These are phyloP conservation scores for Orbilia javanica DNA, from an alignment of 2,329 filamentous ascomycete species.

Conservation along the genomic window DNA sequence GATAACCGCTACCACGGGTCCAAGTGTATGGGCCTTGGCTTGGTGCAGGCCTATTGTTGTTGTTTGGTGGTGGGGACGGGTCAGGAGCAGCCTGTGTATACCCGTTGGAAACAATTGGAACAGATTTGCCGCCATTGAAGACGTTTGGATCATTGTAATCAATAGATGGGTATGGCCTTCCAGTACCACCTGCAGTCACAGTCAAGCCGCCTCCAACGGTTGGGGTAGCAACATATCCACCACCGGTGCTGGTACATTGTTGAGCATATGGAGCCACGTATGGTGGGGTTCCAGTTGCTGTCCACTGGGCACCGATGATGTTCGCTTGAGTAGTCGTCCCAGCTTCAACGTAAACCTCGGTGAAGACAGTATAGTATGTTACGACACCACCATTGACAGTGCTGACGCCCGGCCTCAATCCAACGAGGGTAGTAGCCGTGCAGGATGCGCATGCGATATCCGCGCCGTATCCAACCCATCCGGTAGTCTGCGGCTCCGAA, in stretches of 20 bases:
- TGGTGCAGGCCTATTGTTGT: background rate
- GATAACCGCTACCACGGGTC: slow-evolving; percentile 37
- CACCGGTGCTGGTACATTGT: slow-evolving; percentile 25
- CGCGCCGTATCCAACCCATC: slow-evolving; percentile 49
- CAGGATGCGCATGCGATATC: slow-evolving; percentile 51
- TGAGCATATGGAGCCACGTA: slow-evolving; percentile 48
- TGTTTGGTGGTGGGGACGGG: background rate
- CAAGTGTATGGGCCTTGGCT: slow-evolving; percentile 30
- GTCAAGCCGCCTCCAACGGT: slow-evolving; percentile 20
- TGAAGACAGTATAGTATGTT: slow-evolving; percentile 55
- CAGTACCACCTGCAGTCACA: background rate
- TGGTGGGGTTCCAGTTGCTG: slow-evolving; percentile 20
- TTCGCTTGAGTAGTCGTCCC: slow-evolving; percentile 37
- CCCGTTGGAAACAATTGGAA: slow-evolving; percentile 38
- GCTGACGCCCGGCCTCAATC: slow-evolving; percentile 10
- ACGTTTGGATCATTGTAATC: slow-evolving; percentile 46
- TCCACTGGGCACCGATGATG: slow-evolving; percentile 29
- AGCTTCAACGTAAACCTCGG: slow-evolving; percentile 44
- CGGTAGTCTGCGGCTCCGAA: slow-evolving; percentile 45
- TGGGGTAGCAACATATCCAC: background rate
- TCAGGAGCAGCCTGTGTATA: slow-evolving; percentile 16
- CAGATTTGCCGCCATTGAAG: slow-evolving; percentile 41
- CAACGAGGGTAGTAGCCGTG: slow-evolving; percentile 52
- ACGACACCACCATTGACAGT: slow-evolving; percentile 9
- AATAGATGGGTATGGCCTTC: slow-evolving; percentile 39